Evolutionary conservation across 345 rosid species (phyloP), one percentile per base, ranked within the genome.

Genomic region (Lagerstroemia speciosa): DNA sequence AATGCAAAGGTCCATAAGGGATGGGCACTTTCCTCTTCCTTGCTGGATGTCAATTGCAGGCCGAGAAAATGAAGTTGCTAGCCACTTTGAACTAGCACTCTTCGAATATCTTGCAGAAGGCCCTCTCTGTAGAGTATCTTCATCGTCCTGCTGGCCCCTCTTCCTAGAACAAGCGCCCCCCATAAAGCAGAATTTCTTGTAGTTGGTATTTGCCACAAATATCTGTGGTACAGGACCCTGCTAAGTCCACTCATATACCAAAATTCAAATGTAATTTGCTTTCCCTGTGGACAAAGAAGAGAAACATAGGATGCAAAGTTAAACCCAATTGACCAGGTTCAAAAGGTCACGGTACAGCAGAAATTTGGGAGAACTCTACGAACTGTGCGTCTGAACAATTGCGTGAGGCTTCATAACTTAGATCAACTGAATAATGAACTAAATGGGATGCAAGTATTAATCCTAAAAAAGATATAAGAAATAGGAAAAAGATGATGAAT

Each of bases 111-210:
- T 81, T 45, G 83, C 78, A 66, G 87, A 75, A n/a, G 71, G 70
- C 66, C 88, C 88, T 75, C 89, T 75, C n/a, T 73, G 84, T 48
- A 80, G 72, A 34, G 66, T 71, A 73, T 83, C 92, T 62, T 88
- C 98, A 55, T 74, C 77, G 15, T 80, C 83, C 71, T 79, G 75
- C 67, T 85, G 91, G 74, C 74, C 79, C 76, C 90, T 87, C 87
- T 90, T 93, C 81, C 97, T 84, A 76, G 98, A 93, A 73, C 98
- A 90, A 78, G 91, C 90, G 81, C 93, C 97, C 76, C 97, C 97
- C 98, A 93, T 93, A 19, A 68, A 74, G 75, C 75, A 73, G 52
- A 67, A 72, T 68, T n/a, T 77, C 71, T 69, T 63, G n/a, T 69
- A 70, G 72, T n/a, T 5, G 48, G 5, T 27, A 67, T 15, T 8